phyloP scores from a whole-genome alignment of 805 yeast genomes.

The Saccharomyces eubayanus region DNA sequence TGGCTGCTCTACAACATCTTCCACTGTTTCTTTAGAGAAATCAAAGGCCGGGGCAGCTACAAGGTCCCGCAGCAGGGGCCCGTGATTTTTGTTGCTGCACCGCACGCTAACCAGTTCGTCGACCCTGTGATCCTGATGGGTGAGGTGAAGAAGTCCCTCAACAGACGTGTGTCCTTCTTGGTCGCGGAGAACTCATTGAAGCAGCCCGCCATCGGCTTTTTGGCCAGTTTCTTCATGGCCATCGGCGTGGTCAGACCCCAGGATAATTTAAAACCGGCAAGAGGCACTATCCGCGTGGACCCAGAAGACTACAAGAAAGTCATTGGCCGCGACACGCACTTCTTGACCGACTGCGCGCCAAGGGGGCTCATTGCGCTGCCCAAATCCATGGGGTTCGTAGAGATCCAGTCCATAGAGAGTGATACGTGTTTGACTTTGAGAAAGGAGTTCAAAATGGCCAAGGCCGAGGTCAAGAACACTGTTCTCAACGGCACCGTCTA shows the following conservation, averaged over 20 bases:
- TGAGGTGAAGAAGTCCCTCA: constrained; percentile 59
- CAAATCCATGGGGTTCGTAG: constrained; percentile 66
- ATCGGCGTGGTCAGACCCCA: constrained; percentile 93
- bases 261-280: constrained; percentile 62
- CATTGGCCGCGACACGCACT: constrained; percentile 59
- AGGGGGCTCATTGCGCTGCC: constrained; percentile 74
- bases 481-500: constrained; percentile 47
- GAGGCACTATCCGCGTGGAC: constrained; percentile 56
- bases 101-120: constrained; percentile 89
- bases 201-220: constrained; percentile 58
- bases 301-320: constrained; percentile 39
- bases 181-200: constrained; percentile 77
- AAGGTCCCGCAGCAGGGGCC: constrained; percentile 67
- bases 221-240: constrained; percentile 68
- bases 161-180: constrained; percentile 66
- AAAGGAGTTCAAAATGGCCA: constrained; percentile 57
- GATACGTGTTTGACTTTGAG: constrained; percentile 64
- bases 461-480: constrained; percentile 33
- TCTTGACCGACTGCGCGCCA: constrained; percentile 48
- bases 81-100: constrained; percentile 88
- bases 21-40: constrained; percentile 77
- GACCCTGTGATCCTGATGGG: constrained; percentile 77
- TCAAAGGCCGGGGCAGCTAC: constrained; percentile 80
- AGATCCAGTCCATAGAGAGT: constrained; percentile 55
- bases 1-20: constrained; percentile 45